Conservation (phyloP, 108 stramenopile species). For the Stephanodiscus triporus region DNA sequence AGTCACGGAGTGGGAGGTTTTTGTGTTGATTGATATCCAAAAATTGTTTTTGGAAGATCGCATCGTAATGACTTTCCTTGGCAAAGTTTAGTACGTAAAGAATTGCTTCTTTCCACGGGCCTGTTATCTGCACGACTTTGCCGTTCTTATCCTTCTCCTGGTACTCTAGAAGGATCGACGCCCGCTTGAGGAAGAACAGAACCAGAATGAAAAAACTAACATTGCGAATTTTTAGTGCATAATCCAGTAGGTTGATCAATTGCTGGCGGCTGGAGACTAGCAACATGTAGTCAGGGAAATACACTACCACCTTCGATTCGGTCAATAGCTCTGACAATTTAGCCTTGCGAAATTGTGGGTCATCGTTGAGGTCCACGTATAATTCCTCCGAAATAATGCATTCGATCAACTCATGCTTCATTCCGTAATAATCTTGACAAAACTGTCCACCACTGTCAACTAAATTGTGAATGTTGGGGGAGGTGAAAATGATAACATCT, state of each 20-base stretch:
- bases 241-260: conserved; percentile 59
- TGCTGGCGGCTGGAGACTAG: conserved; percentile 50
- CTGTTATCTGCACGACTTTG: conserved; percentile 49
- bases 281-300: conserved; percentile 58
- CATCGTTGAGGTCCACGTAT: conserved; percentile 56
- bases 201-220: conserved; percentile 54
- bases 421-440: conserved; percentile 59
- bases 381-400: conserved; percentile 50
- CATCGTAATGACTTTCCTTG: conserved; percentile 42
- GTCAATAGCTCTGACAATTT: conserved; percentile 49
- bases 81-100: conserved; percentile 34
- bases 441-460: conserved; percentile 61
- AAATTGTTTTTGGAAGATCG: conserved; percentile 55
- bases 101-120: conserved; percentile 58
- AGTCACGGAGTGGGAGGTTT: conserved; percentile 45
- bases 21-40: conserved; percentile 47
- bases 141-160: conserved; percentile 46
- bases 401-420: conserved; percentile 60
- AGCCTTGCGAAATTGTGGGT: conserved; percentile 31
- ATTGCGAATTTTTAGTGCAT: conserved; percentile 53
- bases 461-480: conserved; percentile 48
- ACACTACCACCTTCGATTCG: conserved; percentile 57
- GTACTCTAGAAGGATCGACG: conserved; percentile 39
- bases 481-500: conserved; percentile 59
- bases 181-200: conserved; percentile 44